A percentile compares a stretch with the other conserved stretches of the same genome.
These are phyloP conservation scores for Globisporangium okanoganense DNA, from an alignment of 352 stramenopile genomes.

Conservation along the genomic window DNA sequence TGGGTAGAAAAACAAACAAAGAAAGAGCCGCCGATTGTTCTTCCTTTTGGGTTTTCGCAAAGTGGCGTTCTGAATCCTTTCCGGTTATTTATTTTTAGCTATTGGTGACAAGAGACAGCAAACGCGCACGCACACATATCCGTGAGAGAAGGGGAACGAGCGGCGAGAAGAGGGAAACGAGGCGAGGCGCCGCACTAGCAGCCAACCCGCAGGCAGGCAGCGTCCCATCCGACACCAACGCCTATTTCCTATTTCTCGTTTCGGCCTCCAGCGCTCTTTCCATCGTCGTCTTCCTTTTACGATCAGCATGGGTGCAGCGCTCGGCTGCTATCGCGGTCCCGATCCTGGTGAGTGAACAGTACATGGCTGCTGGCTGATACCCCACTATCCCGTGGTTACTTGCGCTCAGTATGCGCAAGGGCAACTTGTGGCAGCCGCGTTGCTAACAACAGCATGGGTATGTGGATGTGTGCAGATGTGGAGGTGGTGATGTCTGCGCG, in stretches of 20 bases:
- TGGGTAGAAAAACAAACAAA: not conserved
- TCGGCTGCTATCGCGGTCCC: constrained; percentile 46
- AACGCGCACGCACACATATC: not conserved
- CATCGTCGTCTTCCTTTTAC: not conserved
- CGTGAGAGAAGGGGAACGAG: not conserved
- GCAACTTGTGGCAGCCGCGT: not conserved
- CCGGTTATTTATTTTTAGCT: constrained; percentile 5
- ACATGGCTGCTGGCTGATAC: not conserved
- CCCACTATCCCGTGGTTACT: not conserved
- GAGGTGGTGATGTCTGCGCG: constrained; percentile 11
- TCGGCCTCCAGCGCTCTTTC: not conserved
- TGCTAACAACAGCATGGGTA: not conserved
- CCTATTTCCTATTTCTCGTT: constrained; percentile 4
- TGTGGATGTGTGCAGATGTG: constrained; percentile 7
- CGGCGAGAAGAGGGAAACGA: not conserved
- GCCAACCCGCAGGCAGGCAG: not conserved
- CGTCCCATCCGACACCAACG: not conserved
- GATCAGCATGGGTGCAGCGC: constrained; percentile 43
- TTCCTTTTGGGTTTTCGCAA: not conserved
- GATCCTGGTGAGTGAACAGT: constrained; percentile 14
- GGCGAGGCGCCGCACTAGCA: not conserved
- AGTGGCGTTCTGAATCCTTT: constrained; percentile 12
- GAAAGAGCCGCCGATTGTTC: not conserved
- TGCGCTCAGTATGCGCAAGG: not conserved
- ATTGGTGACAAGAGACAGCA: not conserved